Conservation (phyloP, 495 filamentous ascomycete species). For the Diplogelasinospora grovesii region DNA sequence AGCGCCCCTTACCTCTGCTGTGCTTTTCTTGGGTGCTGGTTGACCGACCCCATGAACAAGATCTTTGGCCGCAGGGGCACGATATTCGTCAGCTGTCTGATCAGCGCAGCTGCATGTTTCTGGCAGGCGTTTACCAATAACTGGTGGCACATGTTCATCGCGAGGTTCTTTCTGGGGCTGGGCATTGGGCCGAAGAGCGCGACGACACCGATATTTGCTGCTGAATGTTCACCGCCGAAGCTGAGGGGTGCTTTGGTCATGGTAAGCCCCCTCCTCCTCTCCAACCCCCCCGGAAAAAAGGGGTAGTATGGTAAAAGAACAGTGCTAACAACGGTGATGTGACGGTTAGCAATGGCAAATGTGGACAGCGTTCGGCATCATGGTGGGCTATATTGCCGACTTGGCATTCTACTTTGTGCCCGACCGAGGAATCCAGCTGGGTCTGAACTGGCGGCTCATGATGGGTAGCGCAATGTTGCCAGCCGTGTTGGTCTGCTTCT, state of each 20-base stretch:
- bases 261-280: slow-evolving; percentile 6
- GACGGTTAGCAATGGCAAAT: slow-evolving; percentile 70
- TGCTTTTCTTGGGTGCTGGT: slow-evolving; percentile 74
- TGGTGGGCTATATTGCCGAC: slow-evolving; percentile 67
- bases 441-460: slow-evolving; percentile 79
- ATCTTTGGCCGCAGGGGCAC: slow-evolving; percentile 75
- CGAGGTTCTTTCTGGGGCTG: slow-evolving; percentile 64
- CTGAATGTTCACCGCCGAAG: slow-evolving; percentile 63
- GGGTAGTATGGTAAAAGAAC: slow-evolving; percentile 46
- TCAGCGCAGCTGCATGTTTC: slow-evolving; percentile 58
- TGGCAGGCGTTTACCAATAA: slow-evolving; percentile 70
- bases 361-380: slow-evolving; percentile 82
- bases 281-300: background rate
- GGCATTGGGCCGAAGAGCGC: slow-evolving; percentile 78
- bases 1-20: slow-evolving; percentile 68
- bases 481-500: slow-evolving; percentile 59
- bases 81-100: slow-evolving; percentile 68
- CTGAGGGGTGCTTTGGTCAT: slow-evolving; percentile 64
- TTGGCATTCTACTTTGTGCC: slow-evolving; percentile 63
- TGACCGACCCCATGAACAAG: slow-evolving; percentile 74
- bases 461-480: slow-evolving; percentile 73
- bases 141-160: slow-evolving; percentile 70
- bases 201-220: slow-evolving; percentile 70
- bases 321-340: background rate
- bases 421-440: slow-evolving; percentile 47